Evolutionary conservation across 441 rosid species (phyloP).

Genomic region (Pelargonium fulgidum): DNA sequence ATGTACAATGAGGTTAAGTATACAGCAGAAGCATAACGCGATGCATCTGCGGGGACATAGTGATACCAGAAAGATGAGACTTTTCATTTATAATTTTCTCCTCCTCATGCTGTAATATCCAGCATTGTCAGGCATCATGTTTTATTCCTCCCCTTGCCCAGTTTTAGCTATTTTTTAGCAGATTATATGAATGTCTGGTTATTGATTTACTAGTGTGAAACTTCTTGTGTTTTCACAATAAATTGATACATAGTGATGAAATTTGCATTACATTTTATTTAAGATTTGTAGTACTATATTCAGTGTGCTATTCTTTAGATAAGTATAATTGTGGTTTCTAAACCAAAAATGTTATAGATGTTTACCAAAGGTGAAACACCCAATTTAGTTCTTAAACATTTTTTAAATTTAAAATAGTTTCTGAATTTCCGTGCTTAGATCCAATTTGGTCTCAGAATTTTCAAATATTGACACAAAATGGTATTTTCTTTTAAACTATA

Average conservation of each 20-base stretch:
- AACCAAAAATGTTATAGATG: too few relatives aligned
- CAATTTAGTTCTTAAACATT: too few relatives aligned
- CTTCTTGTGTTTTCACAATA: constrained; percentile 18
- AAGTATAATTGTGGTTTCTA: too few relatives aligned
- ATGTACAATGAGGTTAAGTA: constrained; percentile 33
- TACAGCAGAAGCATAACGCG: constrained; percentile 32
- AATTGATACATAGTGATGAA: constrained; percentile 12
- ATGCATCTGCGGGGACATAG: constrained; percentile 27
- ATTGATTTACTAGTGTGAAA: constrained; percentile 22
- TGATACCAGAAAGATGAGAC: constrained; percentile 22
- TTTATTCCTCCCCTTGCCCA: constrained; percentile 8
- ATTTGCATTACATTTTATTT: neutral
- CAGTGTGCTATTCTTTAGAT: too few relatives aligned
- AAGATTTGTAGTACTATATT: neutral
- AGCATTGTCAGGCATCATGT: constrained; percentile 15
- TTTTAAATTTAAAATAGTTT: too few relatives aligned
- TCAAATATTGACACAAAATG: too few relatives aligned
- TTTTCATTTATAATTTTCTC: neutral
- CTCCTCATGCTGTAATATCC: constrained; percentile 20
- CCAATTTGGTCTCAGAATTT: too few relatives aligned
- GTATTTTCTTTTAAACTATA: too few relatives aligned
- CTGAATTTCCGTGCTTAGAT: too few relatives aligned
- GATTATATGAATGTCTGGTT: constrained; percentile 11
- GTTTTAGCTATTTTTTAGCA: constrained; percentile 13
- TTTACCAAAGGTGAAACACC: too few relatives aligned